A percentile compares a stretch with the other conserved stretches of the same genome.
Evolutionary conservation across 83 land plant genomes (phyloP).

Genomic region (Thuja plicata): DNA sequence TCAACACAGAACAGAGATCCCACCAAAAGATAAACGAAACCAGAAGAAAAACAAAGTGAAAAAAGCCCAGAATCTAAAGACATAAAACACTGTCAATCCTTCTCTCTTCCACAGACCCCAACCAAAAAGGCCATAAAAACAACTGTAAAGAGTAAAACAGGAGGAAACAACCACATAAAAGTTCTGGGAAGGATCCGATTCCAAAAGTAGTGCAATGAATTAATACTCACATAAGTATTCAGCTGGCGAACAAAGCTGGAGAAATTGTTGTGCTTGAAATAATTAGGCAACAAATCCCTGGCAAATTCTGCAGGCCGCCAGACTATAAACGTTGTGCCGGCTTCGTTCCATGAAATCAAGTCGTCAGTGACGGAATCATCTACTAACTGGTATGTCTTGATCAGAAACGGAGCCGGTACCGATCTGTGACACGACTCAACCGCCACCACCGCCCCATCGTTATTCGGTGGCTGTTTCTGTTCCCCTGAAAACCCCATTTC

Average conservation of each 20-base stretch:
- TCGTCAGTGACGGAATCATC: slow-evolving; percentile 74
- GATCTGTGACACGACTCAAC: slow-evolving; percentile 26
- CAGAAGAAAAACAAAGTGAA: background rate
- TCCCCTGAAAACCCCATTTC: background rate
- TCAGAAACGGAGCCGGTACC: slow-evolving; percentile 69
- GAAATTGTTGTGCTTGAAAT: slow-evolving; percentile 86
- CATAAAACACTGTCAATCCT: background rate
- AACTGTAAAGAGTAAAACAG: background rate
- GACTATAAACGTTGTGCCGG: slow-evolving; percentile 73
- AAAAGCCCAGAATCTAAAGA: background rate
- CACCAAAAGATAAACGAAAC: background rate
- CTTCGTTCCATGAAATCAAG: slow-evolving; percentile 78
- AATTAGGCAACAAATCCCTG: slow-evolving; percentile 71
- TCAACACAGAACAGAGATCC: background rate
- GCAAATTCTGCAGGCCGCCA: slow-evolving; percentile 88
- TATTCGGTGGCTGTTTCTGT: background rate
- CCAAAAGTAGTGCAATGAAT: background rate
- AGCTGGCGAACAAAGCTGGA: slow-evolving; percentile 82
- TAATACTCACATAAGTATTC: slow-evolving; percentile 60
- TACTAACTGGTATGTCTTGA: slow-evolving; percentile 75
- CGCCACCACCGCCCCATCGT: slow-evolving; percentile 19
- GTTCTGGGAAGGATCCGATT: background rate
- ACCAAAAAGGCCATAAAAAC: background rate
- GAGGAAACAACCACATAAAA: background rate
- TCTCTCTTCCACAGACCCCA: background rate